These are phyloP conservation scores for Cenchrus americanus DNA, from an alignment of 176 grass and related monocot genomes.

Conservation along the genomic window DNA sequence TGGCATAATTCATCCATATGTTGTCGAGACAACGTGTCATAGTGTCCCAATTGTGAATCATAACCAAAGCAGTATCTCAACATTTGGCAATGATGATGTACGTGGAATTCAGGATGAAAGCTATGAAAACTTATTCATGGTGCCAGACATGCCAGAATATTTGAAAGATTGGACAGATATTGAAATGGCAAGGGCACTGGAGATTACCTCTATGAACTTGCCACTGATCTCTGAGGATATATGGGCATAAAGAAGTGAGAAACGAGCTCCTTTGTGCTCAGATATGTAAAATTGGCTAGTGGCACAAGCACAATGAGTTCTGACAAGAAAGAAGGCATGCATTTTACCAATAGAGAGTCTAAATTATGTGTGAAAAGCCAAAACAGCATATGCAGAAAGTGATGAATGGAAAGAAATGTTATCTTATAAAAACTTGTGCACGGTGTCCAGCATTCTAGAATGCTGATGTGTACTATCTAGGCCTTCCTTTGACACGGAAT, in stretches of 20 bases:
- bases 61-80: not conserved
- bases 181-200: not conserved
- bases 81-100: not conserved
- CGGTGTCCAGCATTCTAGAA: not conserved
- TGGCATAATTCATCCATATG: not conserved
- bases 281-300: not conserved
- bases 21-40: not conserved
- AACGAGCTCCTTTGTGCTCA: not conserved
- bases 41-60: not conserved
- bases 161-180: conserved; percentile 11
- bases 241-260: conserved; percentile 16
- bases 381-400: not conserved
- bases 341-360: not conserved
- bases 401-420: not conserved
- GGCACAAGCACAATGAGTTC: not conserved
- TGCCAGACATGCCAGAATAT: conserved; percentile 17
- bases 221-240: conserved; percentile 3
- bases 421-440: not conserved
- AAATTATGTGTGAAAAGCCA: not conserved
- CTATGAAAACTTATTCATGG: conserved; percentile 6
- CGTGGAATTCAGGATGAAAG: conserved; percentile 12
- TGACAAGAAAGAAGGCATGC: not conserved
- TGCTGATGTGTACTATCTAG: not conserved
- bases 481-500: not conserved
- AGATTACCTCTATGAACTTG: not conserved